Base-by-base conservation (phyloP, 768 basidiomycete species). In the Boletellus ananiceps region DNA sequence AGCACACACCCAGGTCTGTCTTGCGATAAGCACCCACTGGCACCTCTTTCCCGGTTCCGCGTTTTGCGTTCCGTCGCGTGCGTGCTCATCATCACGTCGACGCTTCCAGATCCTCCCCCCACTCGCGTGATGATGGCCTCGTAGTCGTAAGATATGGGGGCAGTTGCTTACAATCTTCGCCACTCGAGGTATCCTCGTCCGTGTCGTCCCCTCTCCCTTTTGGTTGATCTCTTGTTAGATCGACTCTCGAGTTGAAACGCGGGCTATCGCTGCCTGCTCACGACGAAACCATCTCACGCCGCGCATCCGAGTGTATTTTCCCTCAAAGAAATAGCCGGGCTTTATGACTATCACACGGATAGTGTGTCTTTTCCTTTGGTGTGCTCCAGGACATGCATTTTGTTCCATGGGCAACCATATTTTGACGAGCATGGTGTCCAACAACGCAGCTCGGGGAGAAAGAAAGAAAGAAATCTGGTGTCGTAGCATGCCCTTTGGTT, bases 291-390 rank as follows among this genome's bases (percentile, higher is more conserved):
- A 34, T 49, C 18, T 29, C 11, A 41, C 41, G 29, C 23, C 16
- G 53, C 49, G 52, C 61, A 57, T 51, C 54, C 51, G 33, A 58
- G 56, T 43, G 8, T 29, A 27, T 50, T 47, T 25, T 25, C 33
- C 29, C 29, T 2, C 8, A 14, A 37, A 18, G 29, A 38, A n/a
- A 47, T 63, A 62, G 61, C 61, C 61, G 51, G 58, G 39, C 56
- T 51, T 16, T 45, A 35, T 62, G 61, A 62, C 61, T 62, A 62
- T 63, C 49, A 50, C 61, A 62, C 61, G 61, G 56, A 62, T 46
- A 51, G 61, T 62, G 61, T 56, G 51, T 23, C 38, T 29, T 29
- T 25, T 29, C 29, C 43, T 48, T 53, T 34, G 58, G 49, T 60
- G 58, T 60, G 52, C 52, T 44, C 57, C 37, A 29, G 29, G 29